Percentiles rank a stretch among this genome's conserved stretches.
Evolutionary conservation across 306 rosid species (phyloP).

Genomic region (Gynostemma pentaphyllum): DNA sequence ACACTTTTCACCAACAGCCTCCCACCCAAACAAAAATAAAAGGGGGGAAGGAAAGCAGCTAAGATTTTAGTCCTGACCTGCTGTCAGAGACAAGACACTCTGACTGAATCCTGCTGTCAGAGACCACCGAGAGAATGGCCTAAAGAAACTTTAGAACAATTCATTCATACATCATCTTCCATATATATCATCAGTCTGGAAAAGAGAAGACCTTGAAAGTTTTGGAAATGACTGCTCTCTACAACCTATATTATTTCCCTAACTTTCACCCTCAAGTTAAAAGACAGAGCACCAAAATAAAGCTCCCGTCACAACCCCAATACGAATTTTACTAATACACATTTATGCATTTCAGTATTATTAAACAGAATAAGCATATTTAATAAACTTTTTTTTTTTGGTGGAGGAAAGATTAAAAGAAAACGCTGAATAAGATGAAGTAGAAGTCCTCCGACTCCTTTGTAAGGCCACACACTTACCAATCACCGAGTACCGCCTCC

Average conservation of each 20-base stretch:
- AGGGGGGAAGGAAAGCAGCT: too few species aligned
- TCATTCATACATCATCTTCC: not conserved
- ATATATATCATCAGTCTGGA: not conserved
- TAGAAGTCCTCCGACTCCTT: not conserved
- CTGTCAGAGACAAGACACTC: not conserved
- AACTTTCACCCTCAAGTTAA: conserved; percentile 25
- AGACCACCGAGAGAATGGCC: conserved; percentile 7
- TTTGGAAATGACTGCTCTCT: conserved; percentile 28
- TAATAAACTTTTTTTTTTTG: conserved; percentile 12
- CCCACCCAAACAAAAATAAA: too few species aligned
- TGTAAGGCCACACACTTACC: conserved; percentile 2
- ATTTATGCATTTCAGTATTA: conserved; percentile 22
- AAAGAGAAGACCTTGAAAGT: conserved; percentile 16
- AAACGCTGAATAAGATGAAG: conserved; percentile 7
- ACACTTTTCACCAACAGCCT: too few species aligned
- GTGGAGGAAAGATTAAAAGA: conserved; percentile 4
- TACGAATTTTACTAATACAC: conserved; percentile 26
- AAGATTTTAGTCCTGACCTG: too few species aligned
- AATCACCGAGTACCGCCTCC: not conserved
- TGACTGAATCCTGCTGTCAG: not conserved
- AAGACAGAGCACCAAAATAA: conserved; percentile 37
- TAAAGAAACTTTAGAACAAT: conserved; percentile 8
- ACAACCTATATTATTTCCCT: conserved; percentile 21
- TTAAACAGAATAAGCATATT: conserved; percentile 16
- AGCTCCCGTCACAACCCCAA: conserved; percentile 30